These are phyloP conservation scores for Oryza coarctata DNA, from an alignment of 176 grass and related monocot genomes.

Conservation along the genomic window DNA sequence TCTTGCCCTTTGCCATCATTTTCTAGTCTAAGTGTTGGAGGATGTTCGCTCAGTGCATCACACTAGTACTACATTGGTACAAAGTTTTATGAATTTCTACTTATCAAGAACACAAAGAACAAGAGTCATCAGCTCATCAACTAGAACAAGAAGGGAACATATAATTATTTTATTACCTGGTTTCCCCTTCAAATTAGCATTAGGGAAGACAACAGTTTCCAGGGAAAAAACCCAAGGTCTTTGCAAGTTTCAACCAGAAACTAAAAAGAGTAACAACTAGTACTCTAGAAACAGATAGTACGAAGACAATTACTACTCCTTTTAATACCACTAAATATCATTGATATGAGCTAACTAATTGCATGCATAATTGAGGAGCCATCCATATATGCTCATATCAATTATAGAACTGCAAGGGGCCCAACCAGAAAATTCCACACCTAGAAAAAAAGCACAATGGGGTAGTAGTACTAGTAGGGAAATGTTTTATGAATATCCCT, in stretches of 20 bases:
- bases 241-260: constrained; percentile 23
- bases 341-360: neutral
- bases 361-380: constrained; percentile 27
- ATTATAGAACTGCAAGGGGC: constrained; percentile 30
- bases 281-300: neutral
- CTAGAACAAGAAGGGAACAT: neutral
- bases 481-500: no score
- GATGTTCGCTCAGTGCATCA: neutral
- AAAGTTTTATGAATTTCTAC: neutral
- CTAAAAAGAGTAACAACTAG: neutral
- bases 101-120: neutral
- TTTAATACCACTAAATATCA: neutral
- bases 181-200: neutral
- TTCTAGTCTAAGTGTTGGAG: neutral
- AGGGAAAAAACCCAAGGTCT: constrained; percentile 12
- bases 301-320: neutral
- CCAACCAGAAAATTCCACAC: constrained; percentile 34
- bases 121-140: neutral
- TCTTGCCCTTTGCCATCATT: neutral
- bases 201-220: neutral
- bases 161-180: neutral
- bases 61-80: neutral
- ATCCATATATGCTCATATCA: constrained; percentile 24
- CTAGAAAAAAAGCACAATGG: constrained; percentile 27
- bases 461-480: constrained; percentile 6